Percentiles rank a stretch among this genome's conserved stretches.
phyloP scores from a whole-genome alignment of 306 rosid species.

The Lagenaria siceraria region DNA sequence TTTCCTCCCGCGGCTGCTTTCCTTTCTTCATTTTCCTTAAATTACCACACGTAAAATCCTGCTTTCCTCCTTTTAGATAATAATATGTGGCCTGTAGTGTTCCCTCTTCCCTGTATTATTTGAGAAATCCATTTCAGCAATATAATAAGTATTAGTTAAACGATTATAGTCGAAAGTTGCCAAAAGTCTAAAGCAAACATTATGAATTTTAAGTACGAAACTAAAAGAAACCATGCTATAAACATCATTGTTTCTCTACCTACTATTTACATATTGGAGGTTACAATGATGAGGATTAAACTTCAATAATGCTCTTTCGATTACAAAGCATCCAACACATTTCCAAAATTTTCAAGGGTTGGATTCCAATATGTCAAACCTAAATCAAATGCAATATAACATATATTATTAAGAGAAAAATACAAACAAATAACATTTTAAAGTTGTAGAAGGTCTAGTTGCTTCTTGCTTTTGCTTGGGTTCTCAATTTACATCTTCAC shows the following conservation, averaged over 20 bases:
- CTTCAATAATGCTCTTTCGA: background rate
- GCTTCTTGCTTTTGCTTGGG: too few relatives aligned
- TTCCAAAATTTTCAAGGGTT: background rate
- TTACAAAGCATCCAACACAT: background rate
- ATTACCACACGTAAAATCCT: background rate
- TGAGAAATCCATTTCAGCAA: background rate
- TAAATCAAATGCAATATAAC: background rate
- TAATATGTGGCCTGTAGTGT: background rate
- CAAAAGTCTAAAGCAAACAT: background rate
- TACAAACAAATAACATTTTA: background rate
- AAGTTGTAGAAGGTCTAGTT: too few relatives aligned
- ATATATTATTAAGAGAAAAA: background rate
- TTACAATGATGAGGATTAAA: background rate
- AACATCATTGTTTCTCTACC: background rate
- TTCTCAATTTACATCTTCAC: too few relatives aligned
- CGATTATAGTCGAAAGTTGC: background rate
- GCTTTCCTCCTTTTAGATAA: background rate
- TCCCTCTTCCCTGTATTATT: background rate
- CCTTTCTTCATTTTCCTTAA: constrained; percentile 11
- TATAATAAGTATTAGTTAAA: background rate
- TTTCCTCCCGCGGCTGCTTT: background rate
- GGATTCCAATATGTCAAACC: background rate
- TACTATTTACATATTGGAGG: background rate
- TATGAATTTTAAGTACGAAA: background rate
- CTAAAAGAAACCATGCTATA: background rate